These are phyloP conservation scores for Stramenopiles sp. DNA, from an alignment of 352 stramenopile genomes.

Conservation along the genomic window DNA sequence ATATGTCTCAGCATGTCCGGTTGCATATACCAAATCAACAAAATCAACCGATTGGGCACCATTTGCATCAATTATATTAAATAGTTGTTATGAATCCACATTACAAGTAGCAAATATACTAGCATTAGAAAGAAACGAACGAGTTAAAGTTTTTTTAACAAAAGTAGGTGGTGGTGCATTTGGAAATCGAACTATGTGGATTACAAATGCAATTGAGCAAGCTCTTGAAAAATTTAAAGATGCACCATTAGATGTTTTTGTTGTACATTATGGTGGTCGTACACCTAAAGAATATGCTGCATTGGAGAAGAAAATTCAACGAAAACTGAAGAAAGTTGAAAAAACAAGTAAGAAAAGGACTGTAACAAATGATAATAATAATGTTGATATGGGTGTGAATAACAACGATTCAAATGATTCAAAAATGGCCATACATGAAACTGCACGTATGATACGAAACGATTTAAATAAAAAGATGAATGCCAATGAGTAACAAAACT, in stretches of 20 bases:
- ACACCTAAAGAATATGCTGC: no score
- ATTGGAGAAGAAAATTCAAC: no score
- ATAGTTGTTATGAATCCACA: conserved; percentile 2
- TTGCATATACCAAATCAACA: not conserved
- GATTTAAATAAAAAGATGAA: no score
- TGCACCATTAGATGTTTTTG: not conserved
- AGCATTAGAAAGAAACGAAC: not conserved
- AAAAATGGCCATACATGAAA: no score
- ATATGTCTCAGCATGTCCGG: not conserved
- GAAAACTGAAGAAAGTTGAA: no score
- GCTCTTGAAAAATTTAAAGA: not conserved
- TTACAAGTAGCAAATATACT: not conserved
- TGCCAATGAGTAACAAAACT: no score
- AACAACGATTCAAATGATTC: no score
- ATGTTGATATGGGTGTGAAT: no score
- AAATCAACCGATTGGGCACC: not conserved
- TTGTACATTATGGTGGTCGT: conserved; percentile 1
- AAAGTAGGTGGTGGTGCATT: not conserved
- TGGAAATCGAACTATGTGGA: not conserved
- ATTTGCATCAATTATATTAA: not conserved
- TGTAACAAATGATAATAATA: no score
- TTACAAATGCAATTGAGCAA: not conserved
- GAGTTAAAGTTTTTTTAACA: not conserved
- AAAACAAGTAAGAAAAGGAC: no score
- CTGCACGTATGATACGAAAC: no score